These are phyloP conservation scores for Wickerhamiella azymoides DNA, from an alignment of 805 yeast genomes.

Conservation along the genomic window DNA sequence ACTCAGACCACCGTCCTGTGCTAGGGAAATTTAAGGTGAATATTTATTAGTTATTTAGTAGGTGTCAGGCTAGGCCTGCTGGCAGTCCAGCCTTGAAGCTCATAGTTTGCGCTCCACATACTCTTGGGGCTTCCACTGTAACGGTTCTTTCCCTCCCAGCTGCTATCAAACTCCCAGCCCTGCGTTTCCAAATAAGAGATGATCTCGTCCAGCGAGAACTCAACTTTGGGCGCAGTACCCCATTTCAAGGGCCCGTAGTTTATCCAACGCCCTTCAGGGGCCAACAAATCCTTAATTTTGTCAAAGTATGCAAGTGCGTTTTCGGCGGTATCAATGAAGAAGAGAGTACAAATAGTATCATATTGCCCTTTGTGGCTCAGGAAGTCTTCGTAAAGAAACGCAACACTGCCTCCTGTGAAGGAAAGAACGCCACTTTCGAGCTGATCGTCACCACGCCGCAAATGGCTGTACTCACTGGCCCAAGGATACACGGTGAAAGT, in stretches of 20 bases:
- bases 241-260: conserved; percentile 88
- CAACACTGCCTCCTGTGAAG: conserved; percentile 17
- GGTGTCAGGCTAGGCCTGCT: background rate
- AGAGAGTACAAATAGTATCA: conserved; percentile 37
- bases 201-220: conserved; percentile 61
- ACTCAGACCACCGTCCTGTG: conserved; percentile 89
- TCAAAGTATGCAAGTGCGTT: conserved; percentile 65
- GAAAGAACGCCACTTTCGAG: conserved; percentile 21
- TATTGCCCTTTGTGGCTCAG: conserved; percentile 33
- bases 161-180: conserved; percentile 44
- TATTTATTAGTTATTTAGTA: background rate
- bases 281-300: conserved; percentile 37
- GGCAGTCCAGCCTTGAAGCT: conserved; percentile 17
- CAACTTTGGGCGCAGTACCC: conserved; percentile 67
- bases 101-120: conserved; percentile 23
- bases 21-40: conserved; percentile 25
- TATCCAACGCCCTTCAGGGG: conserved; percentile 57
- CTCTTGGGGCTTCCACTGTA: conserved; percentile 23
- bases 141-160: conserved; percentile 20
- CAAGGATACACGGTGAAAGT: conserved; percentile 23
- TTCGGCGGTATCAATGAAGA: conserved; percentile 87
- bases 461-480: conserved; percentile 59
- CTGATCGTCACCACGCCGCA: conserved; percentile 36
- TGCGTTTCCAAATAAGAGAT: conserved; percentile 34
- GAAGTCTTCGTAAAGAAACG: conserved; percentile 46